Evolutionary conservation across 768 basidiomycete genomes (phyloP).

Genomic region (Naganishia vishniacii): DNA sequence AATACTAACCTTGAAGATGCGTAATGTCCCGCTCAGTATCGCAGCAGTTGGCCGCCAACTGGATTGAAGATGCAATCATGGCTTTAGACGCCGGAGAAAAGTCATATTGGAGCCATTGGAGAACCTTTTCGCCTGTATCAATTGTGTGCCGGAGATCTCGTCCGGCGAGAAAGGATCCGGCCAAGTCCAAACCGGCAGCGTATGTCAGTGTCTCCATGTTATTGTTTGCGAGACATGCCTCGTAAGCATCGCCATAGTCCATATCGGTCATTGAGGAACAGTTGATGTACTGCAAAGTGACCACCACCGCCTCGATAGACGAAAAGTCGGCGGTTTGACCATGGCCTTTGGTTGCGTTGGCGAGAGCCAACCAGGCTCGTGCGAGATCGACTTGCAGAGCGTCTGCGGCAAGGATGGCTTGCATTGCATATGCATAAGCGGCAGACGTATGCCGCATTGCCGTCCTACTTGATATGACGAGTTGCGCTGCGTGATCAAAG

Average conservation of each 20-base stretch:
- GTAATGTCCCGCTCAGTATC: neutral
- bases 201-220: slow-evolving; percentile 12
- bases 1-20: neutral
- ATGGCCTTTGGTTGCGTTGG: neutral
- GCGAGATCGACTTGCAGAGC: neutral
- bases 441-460: neutral
- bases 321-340: neutral
- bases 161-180: slow-evolving; percentile 5
- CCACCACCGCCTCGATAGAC: slow-evolving; percentile 1
- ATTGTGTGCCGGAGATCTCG: slow-evolving; percentile 13
- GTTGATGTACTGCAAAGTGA: neutral
- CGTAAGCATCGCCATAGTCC: slow-evolving; percentile 2
- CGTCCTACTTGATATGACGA: neutral
- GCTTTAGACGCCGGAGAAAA: slow-evolving; percentile 3
- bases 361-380: neutral
- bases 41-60: slow-evolving; percentile 8
- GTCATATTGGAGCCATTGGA: slow-evolving; percentile 7
- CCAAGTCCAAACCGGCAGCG: slow-evolving; percentile 10
- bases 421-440: slow-evolving; percentile 4
- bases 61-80: slow-evolving; percentile 8
- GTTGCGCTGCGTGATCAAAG: slow-evolving; percentile 7
- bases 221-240: neutral
- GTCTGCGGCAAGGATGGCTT: neutral
- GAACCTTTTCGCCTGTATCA: slow-evolving; percentile 2
- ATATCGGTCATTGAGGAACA: neutral